Evolutionary conservation across 805 yeast genomes (phyloP).

Genomic region (Kazachstania martiniae): DNA sequence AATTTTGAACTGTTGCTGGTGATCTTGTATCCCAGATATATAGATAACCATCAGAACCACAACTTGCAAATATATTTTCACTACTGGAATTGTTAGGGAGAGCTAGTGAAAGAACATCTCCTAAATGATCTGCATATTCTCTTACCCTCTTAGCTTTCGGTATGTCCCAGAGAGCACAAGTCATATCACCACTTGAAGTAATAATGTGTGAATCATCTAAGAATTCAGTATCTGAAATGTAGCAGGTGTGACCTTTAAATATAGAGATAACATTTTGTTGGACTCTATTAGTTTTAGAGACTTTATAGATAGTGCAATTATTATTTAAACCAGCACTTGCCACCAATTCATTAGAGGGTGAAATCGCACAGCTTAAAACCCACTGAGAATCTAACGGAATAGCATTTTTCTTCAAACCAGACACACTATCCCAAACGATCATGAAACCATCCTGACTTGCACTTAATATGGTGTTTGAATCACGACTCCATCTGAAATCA

Average conservation of each 20-base stretch:
- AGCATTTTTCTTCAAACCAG: conserved; percentile 62
- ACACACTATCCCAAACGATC: conserved; percentile 70
- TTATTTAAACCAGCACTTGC: conserved; percentile 83
- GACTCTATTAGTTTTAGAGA: conserved; percentile 26
- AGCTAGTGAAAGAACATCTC: conserved; percentile 53
- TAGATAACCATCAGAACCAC: conserved; percentile 59
- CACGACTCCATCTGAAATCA: conserved; percentile 56
- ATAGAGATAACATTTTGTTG: conserved; percentile 39
- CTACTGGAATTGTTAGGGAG: conserved; percentile 16
- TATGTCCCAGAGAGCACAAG: conserved; percentile 73
- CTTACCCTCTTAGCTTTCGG: conserved; percentile 42
- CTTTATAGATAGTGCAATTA: conserved; percentile 57
- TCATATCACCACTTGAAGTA: conserved; percentile 76
- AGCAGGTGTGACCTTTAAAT: conserved; percentile 75
- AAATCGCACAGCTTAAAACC: conserved; percentile 65
- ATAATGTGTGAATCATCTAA: conserved; percentile 43
- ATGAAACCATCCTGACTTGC: conserved; percentile 83
- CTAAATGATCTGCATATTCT: conserved; percentile 55
- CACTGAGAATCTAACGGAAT: conserved; percentile 66
- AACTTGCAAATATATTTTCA: conserved; percentile 39
- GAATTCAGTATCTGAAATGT: conserved; percentile 66
- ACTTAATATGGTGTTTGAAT: conserved; percentile 49
- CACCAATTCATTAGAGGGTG: conserved; percentile 53
- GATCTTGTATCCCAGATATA: conserved; percentile 56
- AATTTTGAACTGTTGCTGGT: conserved; percentile 37